A percentile compares a stretch with the other conserved stretches of the same genome.
These are phyloP conservation scores for Coemansia sp. DNA, from an alignment of 192 early-diverging fungal genomes.

Conservation along the genomic window DNA sequence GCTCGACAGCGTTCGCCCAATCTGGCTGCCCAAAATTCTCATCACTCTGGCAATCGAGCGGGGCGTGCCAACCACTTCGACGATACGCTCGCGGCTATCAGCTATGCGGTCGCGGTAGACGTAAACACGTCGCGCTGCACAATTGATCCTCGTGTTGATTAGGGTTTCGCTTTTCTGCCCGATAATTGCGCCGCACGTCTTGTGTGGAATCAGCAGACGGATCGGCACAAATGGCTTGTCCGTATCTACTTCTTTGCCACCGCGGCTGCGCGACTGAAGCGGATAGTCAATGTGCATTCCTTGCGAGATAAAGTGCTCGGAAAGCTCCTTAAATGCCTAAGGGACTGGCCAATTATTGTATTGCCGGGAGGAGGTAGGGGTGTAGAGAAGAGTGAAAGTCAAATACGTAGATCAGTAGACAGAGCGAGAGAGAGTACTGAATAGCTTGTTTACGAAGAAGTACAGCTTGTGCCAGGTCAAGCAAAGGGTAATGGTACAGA, in stretches of 20 bases:
- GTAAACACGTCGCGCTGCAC: conserved; percentile 48
- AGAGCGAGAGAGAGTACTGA: neutral
- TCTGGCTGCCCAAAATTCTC: conserved; percentile 41
- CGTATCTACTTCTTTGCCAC: conserved; percentile 47
- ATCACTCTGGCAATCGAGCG: conserved; percentile 36
- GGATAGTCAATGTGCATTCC: conserved; percentile 55
- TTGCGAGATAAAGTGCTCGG: conserved; percentile 56
- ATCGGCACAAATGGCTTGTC: conserved; percentile 49
- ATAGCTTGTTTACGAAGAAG: neutral
- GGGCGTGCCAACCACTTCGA: conserved; percentile 53
- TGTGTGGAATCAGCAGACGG: conserved; percentile 53
- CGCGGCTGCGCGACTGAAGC: conserved; percentile 40
- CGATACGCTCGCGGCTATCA: conserved; percentile 52
- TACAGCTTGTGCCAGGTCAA: neutral
- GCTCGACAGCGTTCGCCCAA: conserved; percentile 39
- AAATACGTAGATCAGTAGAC: conserved; percentile 1
- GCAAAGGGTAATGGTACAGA: neutral
- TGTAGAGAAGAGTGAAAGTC: conserved; percentile 10
- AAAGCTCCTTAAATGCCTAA: conserved; percentile 52
- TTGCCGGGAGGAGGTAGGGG: neutral
- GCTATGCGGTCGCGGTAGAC: conserved; percentile 58
- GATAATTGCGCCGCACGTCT: conserved; percentile 55
- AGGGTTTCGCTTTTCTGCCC: conserved; percentile 56
- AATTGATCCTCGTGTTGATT: conserved; percentile 49
- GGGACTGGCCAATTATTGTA: neutral